These are phyloP conservation scores for Pochonia chlamydosporia DNA, from an alignment of 2,329 filamentous ascomycete genomes.

Conservation along the genomic window DNA sequence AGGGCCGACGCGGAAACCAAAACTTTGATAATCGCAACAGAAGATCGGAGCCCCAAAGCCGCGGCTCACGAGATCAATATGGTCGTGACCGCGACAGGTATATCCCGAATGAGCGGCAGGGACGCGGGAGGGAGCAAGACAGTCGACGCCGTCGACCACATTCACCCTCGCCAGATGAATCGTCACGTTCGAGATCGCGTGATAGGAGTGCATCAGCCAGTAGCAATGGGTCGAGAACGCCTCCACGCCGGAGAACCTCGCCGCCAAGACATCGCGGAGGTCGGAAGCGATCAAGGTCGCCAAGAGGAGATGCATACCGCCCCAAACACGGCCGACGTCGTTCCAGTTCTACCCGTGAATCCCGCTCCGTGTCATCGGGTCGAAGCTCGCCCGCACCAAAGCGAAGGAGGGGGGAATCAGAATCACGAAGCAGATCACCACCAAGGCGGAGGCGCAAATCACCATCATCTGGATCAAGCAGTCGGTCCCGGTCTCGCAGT, in stretches of 20 bases:
- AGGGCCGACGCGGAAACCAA: slow-evolving; percentile 47
- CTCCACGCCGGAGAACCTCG: slow-evolving; percentile 27
- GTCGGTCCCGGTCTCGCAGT: slow-evolving; percentile 25
- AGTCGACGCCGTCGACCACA: slow-evolving; percentile 18
- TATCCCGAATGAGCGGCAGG: slow-evolving; percentile 38
- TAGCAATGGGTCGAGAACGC: slow-evolving; percentile 25
- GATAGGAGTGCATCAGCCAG: slow-evolving; percentile 24
- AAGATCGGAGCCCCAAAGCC: slow-evolving; percentile 34
- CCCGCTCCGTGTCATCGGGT: slow-evolving; percentile 30
- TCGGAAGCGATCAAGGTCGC: slow-evolving; percentile 36
- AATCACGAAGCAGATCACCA: slow-evolving; percentile 41
- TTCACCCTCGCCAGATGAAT: slow-evolving; percentile 28
- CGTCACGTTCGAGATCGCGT: slow-evolving; percentile 28
- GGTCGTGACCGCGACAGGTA: slow-evolving; percentile 51
- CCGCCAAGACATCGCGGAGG: slow-evolving; percentile 24
- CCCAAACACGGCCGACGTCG: slow-evolving; percentile 17
- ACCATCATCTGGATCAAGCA: slow-evolving; percentile 33
- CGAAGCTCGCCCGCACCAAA: slow-evolving; percentile 41
- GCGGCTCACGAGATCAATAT: slow-evolving; percentile 37
- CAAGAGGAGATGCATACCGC: slow-evolving; percentile 22
- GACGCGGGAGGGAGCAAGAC: slow-evolving; percentile 34
- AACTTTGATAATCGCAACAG: slow-evolving; percentile 38
- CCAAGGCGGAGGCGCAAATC: slow-evolving; percentile 30
- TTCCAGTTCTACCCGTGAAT: slow-evolving; percentile 16
- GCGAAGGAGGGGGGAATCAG: slow-evolving; percentile 44